phyloP scores from a whole-genome alignment of 2,329 filamentous ascomycete species.

The Pestalotiopsis sp. region DNA sequence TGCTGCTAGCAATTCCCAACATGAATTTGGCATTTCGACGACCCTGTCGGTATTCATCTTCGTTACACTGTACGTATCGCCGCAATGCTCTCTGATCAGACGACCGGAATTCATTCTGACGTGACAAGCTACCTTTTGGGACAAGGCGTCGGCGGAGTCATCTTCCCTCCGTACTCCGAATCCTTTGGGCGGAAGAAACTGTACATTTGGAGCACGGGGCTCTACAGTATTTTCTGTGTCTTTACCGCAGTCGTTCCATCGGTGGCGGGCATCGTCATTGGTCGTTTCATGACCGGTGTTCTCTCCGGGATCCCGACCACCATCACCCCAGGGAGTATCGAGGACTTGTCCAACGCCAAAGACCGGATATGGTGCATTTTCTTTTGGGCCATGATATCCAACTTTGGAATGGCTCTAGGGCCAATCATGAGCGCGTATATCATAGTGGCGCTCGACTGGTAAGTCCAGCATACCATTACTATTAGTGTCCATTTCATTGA shows the following conservation, averaged over 20 bases:
- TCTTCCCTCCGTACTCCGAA: neutral
- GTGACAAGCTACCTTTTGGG: neutral
- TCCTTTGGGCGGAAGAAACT: neutral
- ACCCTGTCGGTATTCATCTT: neutral
- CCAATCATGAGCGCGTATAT: conserved; percentile 47
- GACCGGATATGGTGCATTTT: conserved; percentile 50
- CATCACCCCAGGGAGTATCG: conserved; percentile 49
- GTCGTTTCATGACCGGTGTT: conserved; percentile 45
- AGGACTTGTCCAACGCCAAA: conserved; percentile 50
- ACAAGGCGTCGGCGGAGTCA: neutral
- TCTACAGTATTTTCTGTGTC: conserved; percentile 5
- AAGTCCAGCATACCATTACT: neutral
- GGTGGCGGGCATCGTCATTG: conserved; percentile 16
- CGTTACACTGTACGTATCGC: conserved; percentile 5
- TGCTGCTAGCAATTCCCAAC: neutral
- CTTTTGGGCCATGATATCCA: conserved; percentile 45
- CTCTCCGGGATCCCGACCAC: conserved; percentile 50
- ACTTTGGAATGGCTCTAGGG: conserved; percentile 44
- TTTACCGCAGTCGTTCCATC: neutral
- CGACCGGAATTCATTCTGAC: neutral
- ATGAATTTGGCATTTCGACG: conserved; percentile 4
- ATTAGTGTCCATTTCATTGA: neutral
- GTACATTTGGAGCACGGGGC: neutral
- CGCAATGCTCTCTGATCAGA: neutral
- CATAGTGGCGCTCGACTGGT: conserved; percentile 40